Base-by-base conservation (phyloP, 169 alveolate species). In the Plasmodium yoelii region DNA sequence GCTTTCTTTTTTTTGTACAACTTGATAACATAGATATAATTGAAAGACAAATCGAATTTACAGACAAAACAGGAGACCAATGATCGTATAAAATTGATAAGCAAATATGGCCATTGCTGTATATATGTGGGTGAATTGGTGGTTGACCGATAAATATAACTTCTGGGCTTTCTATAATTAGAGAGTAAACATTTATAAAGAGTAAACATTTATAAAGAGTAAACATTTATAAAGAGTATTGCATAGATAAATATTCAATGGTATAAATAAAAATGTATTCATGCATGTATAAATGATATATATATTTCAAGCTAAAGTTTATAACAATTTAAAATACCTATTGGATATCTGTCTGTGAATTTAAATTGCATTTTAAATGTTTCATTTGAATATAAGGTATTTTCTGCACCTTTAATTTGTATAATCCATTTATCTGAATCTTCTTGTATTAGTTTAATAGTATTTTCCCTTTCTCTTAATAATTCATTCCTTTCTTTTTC, bases 61-160 rank as follows among this genome's bases (percentile, higher is more conserved):
- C 95, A 22, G 93, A 75, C 13, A 93, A 51, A 55, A 92, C 95
- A 24, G 95, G 95, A 6, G 94, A 88, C 95, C 95, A 93, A 18
- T 70, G 88, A 42, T 84, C 92, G 90, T 96, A 96, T 57, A 97
- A 87, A 51, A 95, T 96, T 28, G 97, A 94, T 65, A 97, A 70
- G 65, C 99, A 97, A 57, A 97, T 97, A 84, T 94, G 97, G 9
- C 99, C 99, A 92, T 97, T 97, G 69, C 98, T 96, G 94, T 97
- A 97, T 46, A 97, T 96, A 88, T 97, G 99, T n/a, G 97, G 98
- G 70, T 97, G 99, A 12, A 95, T 95, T 19, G 99, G 99, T 42
- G 96, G 93, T 44, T 89, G 93, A 0, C 97, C 98, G 10, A 95
- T 92, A 80, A 97, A 97, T 18, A 95, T 93, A 8, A 92, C 98